Evolutionary conservation across 768 basidiomycete species (phyloP), one percentile per base, ranked within the genome.

Genomic region (Tubosaeta sp.): DNA sequence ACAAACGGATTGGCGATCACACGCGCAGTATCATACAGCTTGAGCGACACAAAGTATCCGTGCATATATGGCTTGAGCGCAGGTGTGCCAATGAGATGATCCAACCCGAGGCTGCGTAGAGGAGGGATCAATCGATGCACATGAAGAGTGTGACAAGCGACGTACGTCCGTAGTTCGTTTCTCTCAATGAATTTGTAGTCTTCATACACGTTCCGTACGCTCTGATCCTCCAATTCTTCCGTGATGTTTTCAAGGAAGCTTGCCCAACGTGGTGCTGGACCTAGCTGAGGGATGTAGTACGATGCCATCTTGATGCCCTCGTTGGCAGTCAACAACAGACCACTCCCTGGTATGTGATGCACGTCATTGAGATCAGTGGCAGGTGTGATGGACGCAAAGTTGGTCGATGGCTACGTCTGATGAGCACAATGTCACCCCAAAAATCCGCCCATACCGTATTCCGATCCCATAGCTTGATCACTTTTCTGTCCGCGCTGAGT

Each of bases 1-100:
- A 87, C 92, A 66, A 92, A 94, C 2, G 96, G 96, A 73, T 98
- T 97, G 50, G 93, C 87, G 58, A 98, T 94, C 56, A 95, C 80
- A 29, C 94, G 86, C 2, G 96, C 96, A 45, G 94, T 87, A 60
- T 94, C 91, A 73, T 98, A 98, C 6, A 98, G 81, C 62, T 93
- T 91, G 71, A 98, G 84, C 5, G 94, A 90, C 55, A 97, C 71
- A 75, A 99, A 98, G 81, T 94, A 98, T 38, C 96, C 96, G 69
- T 99, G 96, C 95, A 99, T 97, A 72, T 98, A 99, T 4, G 96
- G 96, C 69, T 95, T 95, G 76, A 98, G 89, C 16, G 89, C 84
- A 19, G 93, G 85, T 6, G 94, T 95, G 45, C 96, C 96, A 57
- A 96, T 74, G 60, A 99, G 90, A 66, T 95, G 92, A 58, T 94